Evolutionary conservation across 176 grass and related monocot species (phyloP).

Genomic region (Rhynchospora pubera): DNA sequence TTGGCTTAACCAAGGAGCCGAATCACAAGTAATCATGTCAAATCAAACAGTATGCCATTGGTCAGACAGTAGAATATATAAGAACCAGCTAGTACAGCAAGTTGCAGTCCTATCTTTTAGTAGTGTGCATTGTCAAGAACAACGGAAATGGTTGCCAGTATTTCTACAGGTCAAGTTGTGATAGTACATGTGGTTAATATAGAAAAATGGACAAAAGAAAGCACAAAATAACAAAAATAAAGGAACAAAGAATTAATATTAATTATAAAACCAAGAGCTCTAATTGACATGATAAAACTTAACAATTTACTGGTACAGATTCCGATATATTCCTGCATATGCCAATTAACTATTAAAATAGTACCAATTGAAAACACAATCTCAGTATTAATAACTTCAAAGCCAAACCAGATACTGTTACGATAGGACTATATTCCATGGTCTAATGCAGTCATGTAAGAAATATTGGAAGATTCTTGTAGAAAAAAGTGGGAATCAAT

Average conservation of each 20-base stretch:
- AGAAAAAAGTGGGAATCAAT: neutral
- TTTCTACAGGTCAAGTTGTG: neutral
- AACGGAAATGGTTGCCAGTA: neutral
- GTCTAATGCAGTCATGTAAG: neutral
- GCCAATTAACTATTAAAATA: neutral
- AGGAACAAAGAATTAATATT: neutral
- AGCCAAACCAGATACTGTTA: neutral
- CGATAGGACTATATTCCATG: neutral
- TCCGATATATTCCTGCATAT: neutral
- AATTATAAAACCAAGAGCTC: neutral
- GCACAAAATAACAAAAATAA: neutral
- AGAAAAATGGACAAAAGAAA: too few species aligned
- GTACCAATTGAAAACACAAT: neutral
- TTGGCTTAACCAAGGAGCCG: neutral
- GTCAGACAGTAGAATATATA: neutral
- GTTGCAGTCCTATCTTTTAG: neutral
- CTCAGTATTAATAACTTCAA: neutral
- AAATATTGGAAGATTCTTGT: neutral
- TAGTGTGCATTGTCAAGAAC: neutral
- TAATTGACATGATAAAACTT: neutral
- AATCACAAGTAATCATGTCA: neutral
- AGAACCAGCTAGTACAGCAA: neutral
- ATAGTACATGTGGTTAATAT: neutral
- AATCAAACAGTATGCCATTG: neutral
- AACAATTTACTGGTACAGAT: neutral